These are phyloP conservation scores for Populus pruinosa DNA, from an alignment of 345 rosid species.

Conservation along the genomic window DNA sequence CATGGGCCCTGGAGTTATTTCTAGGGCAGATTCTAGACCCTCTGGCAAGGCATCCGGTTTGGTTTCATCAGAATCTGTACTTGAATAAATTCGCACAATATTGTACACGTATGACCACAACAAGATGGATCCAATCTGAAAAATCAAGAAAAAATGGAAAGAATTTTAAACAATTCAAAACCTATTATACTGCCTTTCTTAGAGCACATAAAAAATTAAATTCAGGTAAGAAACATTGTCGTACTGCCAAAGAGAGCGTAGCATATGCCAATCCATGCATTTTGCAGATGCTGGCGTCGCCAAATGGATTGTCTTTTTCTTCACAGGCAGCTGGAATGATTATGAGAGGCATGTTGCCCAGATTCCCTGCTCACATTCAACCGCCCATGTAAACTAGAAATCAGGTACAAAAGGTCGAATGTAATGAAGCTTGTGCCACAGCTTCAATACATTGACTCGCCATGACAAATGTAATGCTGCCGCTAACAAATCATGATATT, in stretches of 20 bases:
- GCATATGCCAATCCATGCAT: constrained; percentile 43
- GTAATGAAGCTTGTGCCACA: too few species aligned
- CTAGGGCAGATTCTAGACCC: neutral
- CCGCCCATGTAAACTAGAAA: neutral
- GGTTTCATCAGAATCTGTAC: constrained; percentile 4
- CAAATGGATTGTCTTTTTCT: constrained; percentile 49
- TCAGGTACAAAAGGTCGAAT: neutral
- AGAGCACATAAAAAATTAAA: neutral
- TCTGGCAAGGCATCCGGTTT: neutral
- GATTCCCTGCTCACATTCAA: constrained; percentile 34
- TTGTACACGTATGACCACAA: constrained; percentile 51
- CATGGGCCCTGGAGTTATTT: constrained; percentile 17
- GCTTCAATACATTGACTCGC: too few species aligned
- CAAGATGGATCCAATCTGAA: constrained; percentile 44
- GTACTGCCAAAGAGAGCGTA: constrained; percentile 55
- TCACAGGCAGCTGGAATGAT: constrained; percentile 51
- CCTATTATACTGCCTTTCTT: too few species aligned
- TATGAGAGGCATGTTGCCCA: constrained; percentile 47
- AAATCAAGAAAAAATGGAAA: neutral
- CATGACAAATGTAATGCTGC: neutral
- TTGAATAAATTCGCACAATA: constrained; percentile 34
- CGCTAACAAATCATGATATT: too few species aligned
- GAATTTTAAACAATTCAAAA: neutral
- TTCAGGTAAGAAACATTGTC: neutral
- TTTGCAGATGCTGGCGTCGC: constrained; percentile 38